Conservation (phyloP, 495 filamentous ascomycete species). For the Lophium mytilinum region DNA sequence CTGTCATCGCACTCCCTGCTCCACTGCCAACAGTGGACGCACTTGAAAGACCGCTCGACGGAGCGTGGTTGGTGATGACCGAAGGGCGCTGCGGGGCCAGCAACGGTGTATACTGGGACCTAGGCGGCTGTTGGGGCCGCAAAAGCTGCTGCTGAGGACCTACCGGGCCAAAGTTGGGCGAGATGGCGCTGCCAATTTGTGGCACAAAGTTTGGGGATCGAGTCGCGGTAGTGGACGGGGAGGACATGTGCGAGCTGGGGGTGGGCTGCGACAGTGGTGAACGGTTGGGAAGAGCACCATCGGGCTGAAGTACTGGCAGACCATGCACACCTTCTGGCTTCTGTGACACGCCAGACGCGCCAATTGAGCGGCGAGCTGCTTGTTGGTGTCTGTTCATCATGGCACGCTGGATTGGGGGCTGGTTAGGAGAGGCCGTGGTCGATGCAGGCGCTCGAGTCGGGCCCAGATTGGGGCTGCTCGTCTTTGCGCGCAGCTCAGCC, state of each 20-base stretch:
- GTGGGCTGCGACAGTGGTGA: conserved; percentile 64
- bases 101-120: conserved; percentile 28
- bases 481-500: conserved; percentile 84
- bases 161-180: conserved; percentile 57
- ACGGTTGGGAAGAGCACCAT: conserved; percentile 28
- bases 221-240: conserved; percentile 57
- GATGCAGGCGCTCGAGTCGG: conserved; percentile 55
- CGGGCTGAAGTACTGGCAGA: conserved; percentile 25
- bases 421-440: conserved; percentile 47
- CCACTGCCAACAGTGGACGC: conserved; percentile 24
- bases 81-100: conserved; percentile 28
- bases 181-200: conserved; percentile 57
- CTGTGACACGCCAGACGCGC: conserved; percentile 60
- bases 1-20: conserved; percentile 27
- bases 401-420: conserved; percentile 60
- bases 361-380: conserved; percentile 56
- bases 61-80: conserved; percentile 24
- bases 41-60: conserved; percentile 25
- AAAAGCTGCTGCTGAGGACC: conserved; percentile 37
- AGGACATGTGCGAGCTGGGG: conserved; percentile 72
- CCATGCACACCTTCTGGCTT: conserved; percentile 33
- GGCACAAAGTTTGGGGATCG: conserved; percentile 58
- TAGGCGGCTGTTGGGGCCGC: conserved; percentile 34
- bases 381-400: conserved; percentile 63
- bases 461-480: conserved; percentile 61